These are phyloP conservation scores for Meripilus lineatus DNA, from an alignment of 1,284 basidiomycete species.

Conservation along the genomic window DNA sequence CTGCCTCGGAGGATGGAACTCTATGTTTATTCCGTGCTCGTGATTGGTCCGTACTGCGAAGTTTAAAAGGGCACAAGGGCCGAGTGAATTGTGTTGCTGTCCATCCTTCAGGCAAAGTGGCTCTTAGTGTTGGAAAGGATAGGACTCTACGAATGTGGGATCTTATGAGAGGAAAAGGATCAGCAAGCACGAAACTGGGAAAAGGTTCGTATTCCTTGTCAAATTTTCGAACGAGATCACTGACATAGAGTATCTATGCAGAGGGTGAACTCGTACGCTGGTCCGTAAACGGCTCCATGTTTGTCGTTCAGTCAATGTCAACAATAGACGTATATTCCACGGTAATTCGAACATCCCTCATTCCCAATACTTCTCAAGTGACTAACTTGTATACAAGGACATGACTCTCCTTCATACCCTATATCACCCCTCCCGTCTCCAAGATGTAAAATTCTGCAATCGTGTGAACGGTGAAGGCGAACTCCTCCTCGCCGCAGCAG, in stretches of 20 bases:
- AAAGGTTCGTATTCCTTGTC: slow-evolving; percentile 53
- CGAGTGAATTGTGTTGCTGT: slow-evolving; percentile 87
- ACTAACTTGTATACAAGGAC: slow-evolving; percentile 14
- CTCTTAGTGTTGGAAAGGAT: slow-evolving; percentile 88
- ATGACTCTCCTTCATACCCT: slow-evolving; percentile 59
- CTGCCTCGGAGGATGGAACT: slow-evolving; percentile 87
- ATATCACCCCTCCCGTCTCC: slow-evolving; percentile 73
- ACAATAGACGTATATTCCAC: slow-evolving; percentile 81
- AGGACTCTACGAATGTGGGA: slow-evolving; percentile 96
- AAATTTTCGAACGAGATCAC: not conserved
- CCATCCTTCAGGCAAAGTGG: slow-evolving; percentile 90
- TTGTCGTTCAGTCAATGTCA: slow-evolving; percentile 74
- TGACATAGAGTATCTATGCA: slow-evolving; percentile 23
- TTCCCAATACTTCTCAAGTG: slow-evolving; percentile 4
- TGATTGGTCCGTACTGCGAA: slow-evolving; percentile 89
- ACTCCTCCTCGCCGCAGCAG: slow-evolving; percentile 75
- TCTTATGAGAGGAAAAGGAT: slow-evolving; percentile 89
- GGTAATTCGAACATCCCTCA: slow-evolving; percentile 32
- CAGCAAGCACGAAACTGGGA: slow-evolving; percentile 83
- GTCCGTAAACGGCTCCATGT: slow-evolving; percentile 70
- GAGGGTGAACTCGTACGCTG: slow-evolving; percentile 88
- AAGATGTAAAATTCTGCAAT: slow-evolving; percentile 71
- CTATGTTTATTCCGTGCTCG: slow-evolving; percentile 87
- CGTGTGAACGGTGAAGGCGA: slow-evolving; percentile 51
- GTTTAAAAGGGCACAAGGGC: slow-evolving; percentile 90